A percentile compares a stretch with the other conserved stretches of the same genome.
Conservation (phyloP, 805 yeast species). For the Lachancea sp. region DNA sequence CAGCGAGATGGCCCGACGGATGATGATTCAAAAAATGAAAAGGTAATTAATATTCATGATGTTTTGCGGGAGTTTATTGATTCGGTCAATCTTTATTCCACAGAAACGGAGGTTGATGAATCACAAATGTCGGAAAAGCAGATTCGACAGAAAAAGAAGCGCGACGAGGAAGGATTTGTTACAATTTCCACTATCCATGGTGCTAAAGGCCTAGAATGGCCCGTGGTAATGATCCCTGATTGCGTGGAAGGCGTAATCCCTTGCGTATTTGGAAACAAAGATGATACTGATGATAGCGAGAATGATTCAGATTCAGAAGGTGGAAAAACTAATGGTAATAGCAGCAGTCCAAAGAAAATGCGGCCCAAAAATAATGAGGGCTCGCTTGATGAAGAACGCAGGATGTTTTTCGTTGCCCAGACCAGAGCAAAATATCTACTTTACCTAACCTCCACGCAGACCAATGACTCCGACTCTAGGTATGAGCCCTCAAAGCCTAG, state of each 20-base stretch:
- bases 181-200: constrained; percentile 81
- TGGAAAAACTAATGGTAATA: constrained; percentile 8
- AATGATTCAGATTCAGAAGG: constrained; percentile 10
- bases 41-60: constrained; percentile 10
- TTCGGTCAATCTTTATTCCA: constrained; percentile 34
- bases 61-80: constrained; percentile 32
- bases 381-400: constrained; percentile 62
- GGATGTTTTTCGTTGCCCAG: constrained; percentile 82
- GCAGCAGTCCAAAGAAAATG: constrained; percentile 9
- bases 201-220: constrained; percentile 95
- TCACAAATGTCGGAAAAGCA: constrained; percentile 13
- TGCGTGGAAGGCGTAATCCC: constrained; percentile 64
- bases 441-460: constrained; percentile 34
- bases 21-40: not conserved
- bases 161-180: constrained; percentile 32
- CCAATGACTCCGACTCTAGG: constrained; percentile 15
- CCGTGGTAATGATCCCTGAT: constrained; percentile 78
- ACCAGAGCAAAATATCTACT: constrained; percentile 70
- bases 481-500: constrained; percentile 25
- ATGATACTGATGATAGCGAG: constrained; percentile 23
- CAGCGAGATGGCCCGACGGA: constrained; percentile 25
- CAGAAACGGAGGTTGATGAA: constrained; percentile 16
- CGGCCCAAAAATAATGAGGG: constrained; percentile 15
- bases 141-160: constrained; percentile 11
- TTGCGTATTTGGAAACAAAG: constrained; percentile 40